A percentile compares a stretch with the other conserved stretches of the same genome.
phyloP scores from a whole-genome alignment of 2,329 filamentous ascomycete genomes.

The Arthrobotrys entomopaga region DNA sequence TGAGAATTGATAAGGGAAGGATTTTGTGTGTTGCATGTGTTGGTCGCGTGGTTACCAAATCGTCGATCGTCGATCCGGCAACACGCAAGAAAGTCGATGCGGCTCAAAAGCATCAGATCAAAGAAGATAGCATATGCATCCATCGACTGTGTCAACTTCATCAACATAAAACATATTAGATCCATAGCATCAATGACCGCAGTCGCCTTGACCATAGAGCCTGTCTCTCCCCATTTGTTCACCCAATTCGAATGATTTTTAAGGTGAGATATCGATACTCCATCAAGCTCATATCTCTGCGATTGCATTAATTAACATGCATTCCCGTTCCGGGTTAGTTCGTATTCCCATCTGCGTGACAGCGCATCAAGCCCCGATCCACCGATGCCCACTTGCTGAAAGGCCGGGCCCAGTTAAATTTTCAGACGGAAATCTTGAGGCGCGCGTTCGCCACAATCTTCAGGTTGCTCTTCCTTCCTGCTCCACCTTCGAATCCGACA shows the following conservation, averaged over 20 bases:
- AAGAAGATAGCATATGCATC: not conserved
- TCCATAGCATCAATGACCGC: no score
- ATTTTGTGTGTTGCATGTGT: conserved; percentile 10
- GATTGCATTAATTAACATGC: not conserved
- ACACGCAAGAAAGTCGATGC: conserved; percentile 1
- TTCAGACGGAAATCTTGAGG: conserved; percentile 26
- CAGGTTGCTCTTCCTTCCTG: conserved; percentile 1
- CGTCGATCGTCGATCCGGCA: not conserved
- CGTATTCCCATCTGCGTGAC: conserved; percentile 23
- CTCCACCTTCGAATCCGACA: conserved; percentile 9
- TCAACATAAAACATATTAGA: not conserved
- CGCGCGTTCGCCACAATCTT: conserved; percentile 34
- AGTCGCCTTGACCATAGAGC: not conserved
- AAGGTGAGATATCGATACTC: not conserved
- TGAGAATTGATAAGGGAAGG: no score
- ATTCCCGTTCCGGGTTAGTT: conserved; percentile 16
- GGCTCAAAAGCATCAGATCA: not conserved
- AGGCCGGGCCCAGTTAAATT: conserved; percentile 29
- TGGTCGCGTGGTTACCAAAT: conserved; percentile 7
- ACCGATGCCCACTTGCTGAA: conserved; percentile 32
- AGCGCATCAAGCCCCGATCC: conserved; percentile 33
- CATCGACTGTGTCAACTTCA: not conserved
- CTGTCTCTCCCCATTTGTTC: not conserved
- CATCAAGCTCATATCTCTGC: not conserved
- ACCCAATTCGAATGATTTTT: not conserved